A percentile compares a stretch with the other conserved stretches of the same genome.
Evolutionary conservation across 2,329 filamentous ascomycete species (phyloP).

Genomic region (Tothia fuscella): DNA sequence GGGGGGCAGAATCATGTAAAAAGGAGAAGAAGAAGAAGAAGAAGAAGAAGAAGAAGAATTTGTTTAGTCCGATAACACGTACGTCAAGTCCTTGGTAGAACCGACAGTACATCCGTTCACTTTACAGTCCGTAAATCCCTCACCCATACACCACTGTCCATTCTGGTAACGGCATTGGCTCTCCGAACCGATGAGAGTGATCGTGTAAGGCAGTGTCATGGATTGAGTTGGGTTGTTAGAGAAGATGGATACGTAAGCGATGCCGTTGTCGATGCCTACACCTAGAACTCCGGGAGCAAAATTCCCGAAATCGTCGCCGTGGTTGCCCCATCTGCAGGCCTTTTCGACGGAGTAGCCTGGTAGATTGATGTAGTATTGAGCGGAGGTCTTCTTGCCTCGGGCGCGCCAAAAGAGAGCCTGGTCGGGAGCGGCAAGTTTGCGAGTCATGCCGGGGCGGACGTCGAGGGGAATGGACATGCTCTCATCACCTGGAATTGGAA

Average conservation of each 20-base stretch:
- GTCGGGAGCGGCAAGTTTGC: slow-evolving; percentile 63
- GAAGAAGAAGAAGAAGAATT: no score
- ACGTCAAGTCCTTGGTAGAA: slow-evolving; percentile 1
- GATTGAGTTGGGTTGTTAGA: slow-evolving; percentile 62
- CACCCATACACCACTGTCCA: slow-evolving; percentile 47
- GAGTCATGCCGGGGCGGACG: slow-evolving; percentile 45
- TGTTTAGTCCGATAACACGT: background rate
- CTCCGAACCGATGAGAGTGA: slow-evolving; percentile 60
- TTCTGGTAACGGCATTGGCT: slow-evolving; percentile 54
- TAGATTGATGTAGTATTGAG: slow-evolving; percentile 96
- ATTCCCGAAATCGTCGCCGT: slow-evolving; percentile 76
- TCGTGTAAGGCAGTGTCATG: slow-evolving; percentile 62
- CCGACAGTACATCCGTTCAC: slow-evolving; percentile 63
- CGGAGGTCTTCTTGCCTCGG: slow-evolving; percentile 63
- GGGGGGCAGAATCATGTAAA: no score
- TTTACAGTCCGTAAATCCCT: slow-evolving; percentile 36
- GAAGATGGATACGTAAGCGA: slow-evolving; percentile 74
- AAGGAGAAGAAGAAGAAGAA: no score
- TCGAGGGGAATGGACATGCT: slow-evolving; percentile 70
- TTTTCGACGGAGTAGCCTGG: slow-evolving; percentile 53
- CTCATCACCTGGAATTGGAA: slow-evolving; percentile 49
- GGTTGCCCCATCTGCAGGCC: slow-evolving; percentile 63
- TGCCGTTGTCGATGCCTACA: slow-evolving; percentile 57
- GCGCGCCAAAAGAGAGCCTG: slow-evolving; percentile 63
- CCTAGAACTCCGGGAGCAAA: slow-evolving; percentile 80